These are phyloP conservation scores for Austroboletus novae-zelandiae DNA, from an alignment of 1,284 basidiomycete species.

Conservation along the genomic window DNA sequence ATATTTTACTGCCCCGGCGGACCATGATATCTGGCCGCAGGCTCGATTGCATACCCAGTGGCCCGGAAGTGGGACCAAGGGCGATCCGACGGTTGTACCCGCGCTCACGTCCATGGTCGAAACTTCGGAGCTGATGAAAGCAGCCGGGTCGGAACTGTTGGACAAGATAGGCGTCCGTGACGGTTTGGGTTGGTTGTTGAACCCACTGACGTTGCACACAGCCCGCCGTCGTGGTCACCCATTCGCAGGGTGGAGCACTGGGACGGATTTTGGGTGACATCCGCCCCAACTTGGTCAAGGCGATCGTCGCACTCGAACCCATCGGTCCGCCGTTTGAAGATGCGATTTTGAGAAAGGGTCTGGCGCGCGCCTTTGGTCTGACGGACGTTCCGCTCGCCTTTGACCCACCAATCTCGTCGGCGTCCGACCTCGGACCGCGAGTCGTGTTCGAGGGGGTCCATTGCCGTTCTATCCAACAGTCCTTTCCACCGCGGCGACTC, in stretches of 20 bases:
- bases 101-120: conserved; percentile 24
- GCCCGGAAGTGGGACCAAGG: conserved; percentile 47
- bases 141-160: conserved; percentile 28
- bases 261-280: conserved; percentile 50
- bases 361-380: conserved; percentile 41
- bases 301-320: conserved; percentile 48
- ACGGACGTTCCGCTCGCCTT: conserved; percentile 45
- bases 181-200: background rate
- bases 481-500: conserved; percentile 40
- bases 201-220: conserved; percentile 11
- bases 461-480: conserved; percentile 44
- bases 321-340: conserved; percentile 48
- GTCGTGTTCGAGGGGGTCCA: conserved; percentile 25
- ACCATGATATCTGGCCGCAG: conserved; percentile 44
- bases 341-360: conserved; percentile 39
- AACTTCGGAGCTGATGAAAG: conserved; percentile 27
- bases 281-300: conserved; percentile 41
- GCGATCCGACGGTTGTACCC: conserved; percentile 37
- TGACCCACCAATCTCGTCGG: conserved; percentile 37
- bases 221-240: conserved; percentile 45
- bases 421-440: conserved; percentile 35
- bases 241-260: conserved; percentile 46
- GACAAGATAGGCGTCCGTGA: conserved; percentile 31
- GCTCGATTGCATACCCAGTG: conserved; percentile 48
- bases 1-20: conserved; percentile 43